Evolutionary conservation across 2,329 filamentous ascomycete species (phyloP).

Genomic region (Kalmusia sp.): DNA sequence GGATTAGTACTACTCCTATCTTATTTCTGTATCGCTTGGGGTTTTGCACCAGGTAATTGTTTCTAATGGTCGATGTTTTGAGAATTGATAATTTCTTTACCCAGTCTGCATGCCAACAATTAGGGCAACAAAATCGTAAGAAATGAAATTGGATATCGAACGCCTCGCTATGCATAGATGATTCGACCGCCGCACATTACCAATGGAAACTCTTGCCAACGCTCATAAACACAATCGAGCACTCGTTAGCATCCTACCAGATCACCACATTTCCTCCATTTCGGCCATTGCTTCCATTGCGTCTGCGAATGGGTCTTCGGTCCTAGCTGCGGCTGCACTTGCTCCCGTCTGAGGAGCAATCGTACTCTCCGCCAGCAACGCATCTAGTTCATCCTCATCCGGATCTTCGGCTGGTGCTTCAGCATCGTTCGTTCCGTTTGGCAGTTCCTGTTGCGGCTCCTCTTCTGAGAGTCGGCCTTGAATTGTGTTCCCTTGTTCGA

Average conservation of each 20-base stretch:
- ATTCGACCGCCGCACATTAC: background rate
- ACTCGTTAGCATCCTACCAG: slow-evolving; percentile 29
- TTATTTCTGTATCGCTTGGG: no score
- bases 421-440: slow-evolving; percentile 15
- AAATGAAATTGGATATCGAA: slow-evolving; percentile 11
- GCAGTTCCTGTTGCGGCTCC: slow-evolving; percentile 12
- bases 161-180: slow-evolving; percentile 35
- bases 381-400: slow-evolving; percentile 61
- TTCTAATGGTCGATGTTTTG: no score
- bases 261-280: slow-evolving; percentile 48
- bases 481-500: slow-evolving; percentile 8
- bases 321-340: slow-evolving; percentile 17
- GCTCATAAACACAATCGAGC: background rate
- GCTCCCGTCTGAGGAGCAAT: background rate
- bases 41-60: no score
- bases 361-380: slow-evolving; percentile 59
- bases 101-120: no score
- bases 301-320: slow-evolving; percentile 43
- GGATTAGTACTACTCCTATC: no score
- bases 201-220: background rate
- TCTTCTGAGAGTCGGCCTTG: slow-evolving; percentile 12
- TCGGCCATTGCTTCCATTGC: slow-evolving; percentile 50
- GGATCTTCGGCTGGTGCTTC: slow-evolving; percentile 52
- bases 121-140: no score
- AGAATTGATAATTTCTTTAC: background rate